Evolutionary conservation across 1,284 basidiomycete genomes (phyloP), one percentile per base, ranked within the genome.

Genomic region (Papiliotrema terrestris): DNA sequence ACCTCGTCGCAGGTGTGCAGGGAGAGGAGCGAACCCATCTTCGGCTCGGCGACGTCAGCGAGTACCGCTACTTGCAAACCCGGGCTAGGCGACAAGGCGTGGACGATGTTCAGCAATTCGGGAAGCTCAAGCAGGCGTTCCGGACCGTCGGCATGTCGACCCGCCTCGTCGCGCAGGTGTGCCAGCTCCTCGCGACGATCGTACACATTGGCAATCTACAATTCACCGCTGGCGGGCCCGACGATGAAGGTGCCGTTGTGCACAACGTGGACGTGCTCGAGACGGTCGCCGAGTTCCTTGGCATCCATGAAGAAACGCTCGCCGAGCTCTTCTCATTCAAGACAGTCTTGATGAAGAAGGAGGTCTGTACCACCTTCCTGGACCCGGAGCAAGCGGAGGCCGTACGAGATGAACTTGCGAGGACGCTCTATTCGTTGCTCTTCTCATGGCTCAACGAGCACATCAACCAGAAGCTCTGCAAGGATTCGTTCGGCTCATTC

Each of bases 371-470:
- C 0, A 87, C 97, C 26, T 95, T 98, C 77, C 84, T 98, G 49
- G 92, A 98, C 70, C 86, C 90, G 0, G 94, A 98, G 67, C 90
- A 88, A 49, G 92, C 95, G 1, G 87, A 90, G 0, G 85, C 88
- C 67, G 95, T 97, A 67, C 82, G 93, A 52, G 95, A 98, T 69
- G 91, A 95, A 70, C 86, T 98, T 38, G 91, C 93, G 17, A 88
- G 92, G 71, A 88, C 89, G 0, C 83, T 98, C 0, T 98, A 98
- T 73, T 91, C 91, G 11, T 83, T 98, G 2, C 83, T 98, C 17
- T 98, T 98, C 70, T 86, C 91, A 1, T 98, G 94, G 96, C 78
- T 98, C 63, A 96, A 94, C 71, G 95, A 98, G 74, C 84, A 91
- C 70, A 86, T 98, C 79, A 98, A 98, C 74, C 87, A 95, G 67